Conservation (phyloP, 441 rosid species). For the Breynia disticha region DNA sequence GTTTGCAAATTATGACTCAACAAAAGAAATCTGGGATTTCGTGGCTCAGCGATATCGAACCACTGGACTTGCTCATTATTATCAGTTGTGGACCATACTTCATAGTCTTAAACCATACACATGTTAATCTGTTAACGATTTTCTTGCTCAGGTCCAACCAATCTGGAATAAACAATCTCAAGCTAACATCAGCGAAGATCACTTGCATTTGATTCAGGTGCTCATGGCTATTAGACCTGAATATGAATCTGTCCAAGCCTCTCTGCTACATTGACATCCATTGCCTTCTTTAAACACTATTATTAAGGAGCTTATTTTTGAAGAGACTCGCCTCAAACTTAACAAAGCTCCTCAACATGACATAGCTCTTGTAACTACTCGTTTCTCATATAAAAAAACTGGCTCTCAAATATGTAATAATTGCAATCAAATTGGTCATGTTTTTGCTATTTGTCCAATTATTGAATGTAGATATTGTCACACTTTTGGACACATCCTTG, state of each 20-base stretch:
- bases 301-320: not conserved
- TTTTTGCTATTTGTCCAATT: not conserved
- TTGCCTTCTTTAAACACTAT: not conserved
- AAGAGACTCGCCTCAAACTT: not conserved
- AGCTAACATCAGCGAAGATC: not conserved
- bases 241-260: not conserved
- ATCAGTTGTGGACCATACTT: not conserved
- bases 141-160: not conserved
- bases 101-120: not conserved
- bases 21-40: not conserved
- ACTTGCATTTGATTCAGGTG: not conserved
- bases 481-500: too few relatives aligned
- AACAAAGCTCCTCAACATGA: not conserved
- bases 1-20: too few relatives aligned
- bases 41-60: not conserved
- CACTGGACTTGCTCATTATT: too few relatives aligned
- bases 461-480: not conserved
- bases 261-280: not conserved
- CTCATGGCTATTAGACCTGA: not conserved
- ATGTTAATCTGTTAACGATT: not conserved
- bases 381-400: not conserved
- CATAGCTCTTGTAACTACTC: not conserved
- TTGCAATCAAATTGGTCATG: too few relatives aligned
- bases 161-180: not conserved
- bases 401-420: not conserved